phyloP scores from a whole-genome alignment of 352 stramenopile genomes.

The Thraustochytrium striatum region DNA sequence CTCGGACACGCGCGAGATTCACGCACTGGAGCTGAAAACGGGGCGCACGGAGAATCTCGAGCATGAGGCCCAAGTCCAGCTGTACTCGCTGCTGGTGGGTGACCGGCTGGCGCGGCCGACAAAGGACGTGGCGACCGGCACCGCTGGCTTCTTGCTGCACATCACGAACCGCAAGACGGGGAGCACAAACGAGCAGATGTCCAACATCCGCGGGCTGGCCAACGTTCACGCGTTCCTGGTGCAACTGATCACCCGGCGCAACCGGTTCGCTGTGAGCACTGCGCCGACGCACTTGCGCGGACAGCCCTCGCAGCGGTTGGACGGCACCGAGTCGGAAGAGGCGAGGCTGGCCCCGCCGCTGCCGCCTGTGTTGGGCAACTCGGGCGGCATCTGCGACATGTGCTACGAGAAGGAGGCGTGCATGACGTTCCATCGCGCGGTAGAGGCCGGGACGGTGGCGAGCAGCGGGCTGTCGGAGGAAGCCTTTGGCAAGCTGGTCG shows the following conservation, averaged over 20 bases:
- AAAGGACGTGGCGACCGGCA: not conserved
- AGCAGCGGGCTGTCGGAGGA: not conserved
- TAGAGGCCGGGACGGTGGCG: slow-evolving; percentile 13
- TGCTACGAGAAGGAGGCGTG: slow-evolving; percentile 16
- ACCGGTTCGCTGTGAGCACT: not conserved
- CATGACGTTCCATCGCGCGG: slow-evolving; percentile 4
- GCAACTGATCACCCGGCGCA: not conserved
- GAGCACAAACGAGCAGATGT: not conserved
- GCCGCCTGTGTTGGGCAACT: not conserved
- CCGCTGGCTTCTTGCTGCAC: slow-evolving; percentile 18
- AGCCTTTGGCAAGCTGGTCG: not conserved
- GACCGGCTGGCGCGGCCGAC: slow-evolving; percentile 6
- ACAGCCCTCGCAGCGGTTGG: too few species aligned
- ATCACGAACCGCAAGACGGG: not conserved
- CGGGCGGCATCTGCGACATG: not conserved
- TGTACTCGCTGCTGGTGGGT: slow-evolving; percentile 23
- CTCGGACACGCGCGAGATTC: not conserved
- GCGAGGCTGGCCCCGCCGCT: not conserved
- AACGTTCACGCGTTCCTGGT: not conserved
- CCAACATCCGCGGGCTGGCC: not conserved
- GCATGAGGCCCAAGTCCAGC: not conserved
- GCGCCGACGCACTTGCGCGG: not conserved
- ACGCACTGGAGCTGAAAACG: slow-evolving; percentile 20
- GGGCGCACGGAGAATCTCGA: not conserved
- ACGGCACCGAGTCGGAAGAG: not conserved